phyloP scores from a whole-genome alignment of 2,329 filamentous ascomycete species.

The Hysterium pulicare region DNA sequence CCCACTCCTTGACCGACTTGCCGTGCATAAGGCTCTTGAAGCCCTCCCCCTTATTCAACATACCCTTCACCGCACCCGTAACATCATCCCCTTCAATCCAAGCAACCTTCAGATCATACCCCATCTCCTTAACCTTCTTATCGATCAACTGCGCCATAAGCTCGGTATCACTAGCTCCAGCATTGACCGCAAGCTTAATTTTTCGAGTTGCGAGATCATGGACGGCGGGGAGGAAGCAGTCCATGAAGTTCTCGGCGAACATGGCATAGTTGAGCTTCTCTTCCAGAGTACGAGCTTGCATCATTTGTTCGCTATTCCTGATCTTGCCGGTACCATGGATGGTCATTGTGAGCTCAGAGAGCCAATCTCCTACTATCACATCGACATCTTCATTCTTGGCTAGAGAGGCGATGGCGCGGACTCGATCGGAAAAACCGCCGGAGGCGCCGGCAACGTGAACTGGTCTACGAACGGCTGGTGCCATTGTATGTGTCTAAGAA shows the following conservation, averaged over 20 bases:
- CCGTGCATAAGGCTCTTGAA: conserved; percentile 41
- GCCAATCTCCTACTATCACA: conserved; percentile 32
- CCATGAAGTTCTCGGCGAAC: conserved; percentile 26
- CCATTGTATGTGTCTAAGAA: not conserved
- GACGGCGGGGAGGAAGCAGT: conserved; percentile 36
- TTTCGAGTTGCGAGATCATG: conserved; percentile 20
- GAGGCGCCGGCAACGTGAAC: conserved; percentile 44
- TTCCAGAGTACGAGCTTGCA: conserved; percentile 11
- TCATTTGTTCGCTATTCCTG: conserved; percentile 29
- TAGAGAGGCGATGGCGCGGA: conserved; percentile 42
- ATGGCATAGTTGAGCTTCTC: conserved; percentile 1
- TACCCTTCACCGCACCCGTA: conserved; percentile 25
- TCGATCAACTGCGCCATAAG: conserved; percentile 11
- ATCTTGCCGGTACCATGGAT: conserved; percentile 2
- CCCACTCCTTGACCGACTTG: conserved; percentile 34
- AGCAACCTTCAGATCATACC: conserved; percentile 23
- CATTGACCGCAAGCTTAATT: conserved; percentile 24
- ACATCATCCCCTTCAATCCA: conserved; percentile 42
- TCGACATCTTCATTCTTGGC: conserved; percentile 35
- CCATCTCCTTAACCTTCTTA: conserved; percentile 14
- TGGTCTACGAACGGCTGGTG: conserved; percentile 10
- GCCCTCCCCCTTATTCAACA: conserved; percentile 28
- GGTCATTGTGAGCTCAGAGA: conserved; percentile 12
- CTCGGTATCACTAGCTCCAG: conserved; percentile 20
- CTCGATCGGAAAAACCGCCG: conserved; percentile 44